Percentiles rank a stretch among this genome's conserved stretches.
Conservation (phyloP, 768 basidiomycete species). For the Arthromyces matolae region DNA sequence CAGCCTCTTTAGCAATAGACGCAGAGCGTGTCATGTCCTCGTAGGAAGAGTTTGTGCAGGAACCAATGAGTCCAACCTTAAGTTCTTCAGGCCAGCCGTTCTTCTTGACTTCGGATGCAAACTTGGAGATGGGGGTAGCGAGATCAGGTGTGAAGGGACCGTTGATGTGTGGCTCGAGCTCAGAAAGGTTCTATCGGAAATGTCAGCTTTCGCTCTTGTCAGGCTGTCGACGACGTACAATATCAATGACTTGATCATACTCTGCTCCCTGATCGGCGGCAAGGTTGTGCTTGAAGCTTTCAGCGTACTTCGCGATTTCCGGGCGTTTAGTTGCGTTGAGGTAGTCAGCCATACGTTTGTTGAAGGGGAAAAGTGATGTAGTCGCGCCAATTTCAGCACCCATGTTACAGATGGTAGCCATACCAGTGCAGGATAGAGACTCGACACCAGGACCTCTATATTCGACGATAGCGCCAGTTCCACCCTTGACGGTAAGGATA, state of each 20-base stretch:
- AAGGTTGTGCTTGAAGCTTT: conserved; percentile 87
- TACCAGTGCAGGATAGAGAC: conserved; percentile 95
- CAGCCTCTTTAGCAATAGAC: conserved; percentile 87
- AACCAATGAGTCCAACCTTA: conserved; percentile 96
- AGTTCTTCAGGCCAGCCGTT: conserved; percentile 97
- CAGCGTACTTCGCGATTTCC: conserved; percentile 85
- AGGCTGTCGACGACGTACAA: conserved; percentile 46
- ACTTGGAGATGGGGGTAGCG: conserved; percentile 96
- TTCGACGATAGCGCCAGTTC: conserved; percentile 98
- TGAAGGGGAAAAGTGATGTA: conserved; percentile 98
- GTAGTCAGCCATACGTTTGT: conserved; percentile 90
- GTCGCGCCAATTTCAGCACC: conserved; percentile 99
- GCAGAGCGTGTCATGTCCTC: conserved; percentile 99
- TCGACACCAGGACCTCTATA: conserved; percentile 95
- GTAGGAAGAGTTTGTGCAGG: conserved; percentile 99
- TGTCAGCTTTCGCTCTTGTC: conserved; percentile 6
- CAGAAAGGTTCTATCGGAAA: conserved; percentile 72
- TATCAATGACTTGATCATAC: conserved; percentile 92
- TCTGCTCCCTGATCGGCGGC: conserved; percentile 83
- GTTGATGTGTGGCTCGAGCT: conserved; percentile 99
- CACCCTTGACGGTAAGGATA: conserved; percentile 98
- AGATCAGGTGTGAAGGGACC: conserved; percentile 99
- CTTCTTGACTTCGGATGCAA: conserved; percentile 85
- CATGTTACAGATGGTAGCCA: conserved; percentile 99
- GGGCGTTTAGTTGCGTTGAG: conserved; percentile 91